Conservation (phyloP, 164 flowering plant genomes). For the Brasenia schreberi region DNA sequence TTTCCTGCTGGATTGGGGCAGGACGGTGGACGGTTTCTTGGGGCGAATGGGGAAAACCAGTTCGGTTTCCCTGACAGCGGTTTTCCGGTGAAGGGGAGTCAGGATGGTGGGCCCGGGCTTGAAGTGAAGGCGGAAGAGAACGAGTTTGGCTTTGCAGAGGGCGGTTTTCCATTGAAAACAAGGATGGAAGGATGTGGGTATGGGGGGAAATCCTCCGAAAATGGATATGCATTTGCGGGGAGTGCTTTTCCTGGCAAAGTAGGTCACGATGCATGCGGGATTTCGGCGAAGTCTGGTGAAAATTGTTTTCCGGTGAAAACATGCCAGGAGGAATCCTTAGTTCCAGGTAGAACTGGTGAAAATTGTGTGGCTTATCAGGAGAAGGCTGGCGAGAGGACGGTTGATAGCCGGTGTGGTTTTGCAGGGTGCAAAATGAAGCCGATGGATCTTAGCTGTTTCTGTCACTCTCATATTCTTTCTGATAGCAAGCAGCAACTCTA, state of each 20-base stretch:
- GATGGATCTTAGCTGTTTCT: slow-evolving; percentile 67
- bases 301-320: not conserved
- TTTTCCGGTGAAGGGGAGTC: not conserved
- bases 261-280: not conserved
- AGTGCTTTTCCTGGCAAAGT: not conserved
- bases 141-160: not conserved
- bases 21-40: not conserved
- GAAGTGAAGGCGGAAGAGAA: not conserved
- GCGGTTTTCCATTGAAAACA: not conserved
- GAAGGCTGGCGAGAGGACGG: not conserved
- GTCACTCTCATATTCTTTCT: slow-evolving; percentile 58
- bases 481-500: slow-evolving; percentile 71
- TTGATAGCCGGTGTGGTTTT: slow-evolving; percentile 22
- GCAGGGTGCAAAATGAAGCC: slow-evolving; percentile 63
- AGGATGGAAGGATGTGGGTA: not conserved
- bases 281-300: not conserved
- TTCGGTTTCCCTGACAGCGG: not conserved
- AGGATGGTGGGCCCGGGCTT: not conserved
- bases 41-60: not conserved
- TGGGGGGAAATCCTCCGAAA: not conserved
- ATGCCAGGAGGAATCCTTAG: not conserved
- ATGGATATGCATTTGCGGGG: not conserved
- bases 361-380: not conserved
- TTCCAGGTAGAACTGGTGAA: no score
- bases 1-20: not conserved